phyloP scores from a whole-genome alignment of 805 yeast genomes.

The Metschnikowia colocasiae region DNA sequence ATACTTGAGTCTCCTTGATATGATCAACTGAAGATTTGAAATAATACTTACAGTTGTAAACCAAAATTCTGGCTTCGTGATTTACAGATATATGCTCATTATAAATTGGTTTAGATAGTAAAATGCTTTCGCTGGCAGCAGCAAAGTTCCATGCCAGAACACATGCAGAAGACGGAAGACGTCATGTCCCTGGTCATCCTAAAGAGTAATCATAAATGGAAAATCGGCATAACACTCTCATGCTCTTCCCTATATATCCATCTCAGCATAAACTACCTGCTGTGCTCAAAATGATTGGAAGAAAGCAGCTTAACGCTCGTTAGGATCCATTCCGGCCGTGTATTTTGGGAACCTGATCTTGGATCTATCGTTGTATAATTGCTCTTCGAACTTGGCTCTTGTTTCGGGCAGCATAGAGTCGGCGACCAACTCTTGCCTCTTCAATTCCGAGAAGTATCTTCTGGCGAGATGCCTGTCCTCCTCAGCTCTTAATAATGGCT shows the following conservation, averaged over 20 bases:
- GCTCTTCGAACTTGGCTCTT: conserved; percentile 41
- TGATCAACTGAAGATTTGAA: neutral
- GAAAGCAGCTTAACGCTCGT: conserved; percentile 18
- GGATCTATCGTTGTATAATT: conserved; percentile 41
- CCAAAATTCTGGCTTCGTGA: neutral
- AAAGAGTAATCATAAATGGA: neutral
- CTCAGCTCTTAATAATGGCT: conserved; percentile 77
- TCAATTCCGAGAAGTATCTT: conserved; percentile 60
- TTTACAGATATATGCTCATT: neutral
- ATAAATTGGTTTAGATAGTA: neutral
- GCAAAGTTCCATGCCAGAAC: neutral
- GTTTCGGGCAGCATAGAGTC: conserved; percentile 39
- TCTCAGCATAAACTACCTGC: conserved; percentile 1
- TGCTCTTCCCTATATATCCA: neutral
- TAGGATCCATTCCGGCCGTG: conserved; percentile 39
- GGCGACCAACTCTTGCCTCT: conserved; percentile 56
- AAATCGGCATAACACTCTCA: neutral
- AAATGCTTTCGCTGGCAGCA: neutral
- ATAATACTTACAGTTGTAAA: neutral
- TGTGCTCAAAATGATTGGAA: neutral
- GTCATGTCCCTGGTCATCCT: too few relatives aligned
- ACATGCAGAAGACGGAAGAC: neutral
- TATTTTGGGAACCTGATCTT: conserved; percentile 42
- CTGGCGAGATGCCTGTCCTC: conserved; percentile 75
- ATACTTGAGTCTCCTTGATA: neutral